Evolutionary conservation across 371 early-diverging fungal genomes (phyloP).

Genomic region (Apophysomyces variabilis): DNA sequence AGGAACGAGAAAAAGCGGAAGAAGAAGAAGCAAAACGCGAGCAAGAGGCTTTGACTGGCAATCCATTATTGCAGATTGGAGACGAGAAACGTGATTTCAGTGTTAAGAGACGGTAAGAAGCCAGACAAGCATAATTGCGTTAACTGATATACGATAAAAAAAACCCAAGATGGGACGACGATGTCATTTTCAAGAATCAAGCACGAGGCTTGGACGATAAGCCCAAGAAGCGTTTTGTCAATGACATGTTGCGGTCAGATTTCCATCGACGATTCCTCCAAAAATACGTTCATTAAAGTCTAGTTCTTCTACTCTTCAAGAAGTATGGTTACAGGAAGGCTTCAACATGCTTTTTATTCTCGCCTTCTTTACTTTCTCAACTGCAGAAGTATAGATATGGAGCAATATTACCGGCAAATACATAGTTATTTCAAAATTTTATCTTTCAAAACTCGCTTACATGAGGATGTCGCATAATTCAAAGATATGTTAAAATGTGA

Average conservation of each 20-base stretch:
- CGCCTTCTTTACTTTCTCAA: neutral
- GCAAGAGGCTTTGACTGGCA: slow-evolving; percentile 72
- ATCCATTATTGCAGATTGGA: slow-evolving; percentile 76
- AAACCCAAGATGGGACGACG: slow-evolving; percentile 88
- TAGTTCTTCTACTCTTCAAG: no score
- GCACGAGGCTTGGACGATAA: slow-evolving; percentile 84
- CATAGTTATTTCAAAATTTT: neutral
- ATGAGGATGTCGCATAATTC: neutral
- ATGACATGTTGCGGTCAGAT: slow-evolving; percentile 94
- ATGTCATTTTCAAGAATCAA: slow-evolving; percentile 97
- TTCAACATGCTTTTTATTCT: neutral
- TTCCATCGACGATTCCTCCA: slow-evolving; percentile 95
- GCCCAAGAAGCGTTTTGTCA: slow-evolving; percentile 93
- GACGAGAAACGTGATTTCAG: slow-evolving; percentile 72
- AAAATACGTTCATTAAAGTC: slow-evolving; percentile 77
- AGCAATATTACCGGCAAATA: no score
- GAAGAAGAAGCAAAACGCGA: slow-evolving; percentile 60
- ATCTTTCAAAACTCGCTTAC: neutral
- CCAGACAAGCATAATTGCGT: neutral
- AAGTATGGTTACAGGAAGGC: no score
- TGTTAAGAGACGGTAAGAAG: slow-evolving; percentile 80
- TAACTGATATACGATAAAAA: neutral
- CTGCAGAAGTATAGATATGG: no score
- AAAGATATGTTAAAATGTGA: neutral
- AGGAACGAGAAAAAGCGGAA: slow-evolving; percentile 66